phyloP scores from a whole-genome alignment of 495 filamentous ascomycete species.

The Penicillium longicatenatum region DNA sequence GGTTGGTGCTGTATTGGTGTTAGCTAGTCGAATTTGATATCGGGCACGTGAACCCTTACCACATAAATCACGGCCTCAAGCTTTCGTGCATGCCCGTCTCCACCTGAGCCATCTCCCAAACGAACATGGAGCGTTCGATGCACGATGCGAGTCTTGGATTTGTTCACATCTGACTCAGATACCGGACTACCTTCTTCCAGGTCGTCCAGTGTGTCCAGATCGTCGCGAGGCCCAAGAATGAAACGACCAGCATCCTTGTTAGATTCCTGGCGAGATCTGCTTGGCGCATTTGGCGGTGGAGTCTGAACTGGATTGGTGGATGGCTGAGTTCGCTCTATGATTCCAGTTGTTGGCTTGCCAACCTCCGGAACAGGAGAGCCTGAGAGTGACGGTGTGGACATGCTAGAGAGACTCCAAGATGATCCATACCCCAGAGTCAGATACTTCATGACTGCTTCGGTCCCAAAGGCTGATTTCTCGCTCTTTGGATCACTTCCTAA shows the following conservation, averaged over 20 bases:
- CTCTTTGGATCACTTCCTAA: constrained; percentile 22
- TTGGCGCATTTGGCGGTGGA: constrained; percentile 6
- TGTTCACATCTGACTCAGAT: constrained; percentile 21
- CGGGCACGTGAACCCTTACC: constrained; percentile 33
- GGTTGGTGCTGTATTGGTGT: constrained; percentile 59
- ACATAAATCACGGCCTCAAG: constrained; percentile 75
- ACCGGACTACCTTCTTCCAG: constrained; percentile 30
- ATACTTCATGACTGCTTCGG: constrained; percentile 58
- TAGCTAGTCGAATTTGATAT: not conserved
- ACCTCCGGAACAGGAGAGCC: constrained; percentile 4
- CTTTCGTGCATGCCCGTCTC: constrained; percentile 33
- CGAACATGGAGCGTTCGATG: constrained; percentile 54
- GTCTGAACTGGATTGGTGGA: constrained; percentile 8
- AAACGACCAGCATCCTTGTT: constrained; percentile 19
- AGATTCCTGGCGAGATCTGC: not conserved
- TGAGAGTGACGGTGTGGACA: constrained; percentile 24
- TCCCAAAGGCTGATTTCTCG: constrained; percentile 33
- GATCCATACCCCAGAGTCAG: constrained; percentile 64
- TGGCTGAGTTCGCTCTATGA: not conserved
- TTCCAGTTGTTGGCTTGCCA: constrained; percentile 3
- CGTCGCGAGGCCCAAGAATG: constrained; percentile 30
- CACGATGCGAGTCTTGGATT: constrained; percentile 43
- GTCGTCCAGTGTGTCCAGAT: constrained; percentile 30
- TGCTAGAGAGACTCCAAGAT: constrained; percentile 51
- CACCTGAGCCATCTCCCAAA: constrained; percentile 19